These are phyloP conservation scores for Fusarium sacchari DNA, from an alignment of 2,329 filamentous ascomycete species.

Conservation along the genomic window DNA sequence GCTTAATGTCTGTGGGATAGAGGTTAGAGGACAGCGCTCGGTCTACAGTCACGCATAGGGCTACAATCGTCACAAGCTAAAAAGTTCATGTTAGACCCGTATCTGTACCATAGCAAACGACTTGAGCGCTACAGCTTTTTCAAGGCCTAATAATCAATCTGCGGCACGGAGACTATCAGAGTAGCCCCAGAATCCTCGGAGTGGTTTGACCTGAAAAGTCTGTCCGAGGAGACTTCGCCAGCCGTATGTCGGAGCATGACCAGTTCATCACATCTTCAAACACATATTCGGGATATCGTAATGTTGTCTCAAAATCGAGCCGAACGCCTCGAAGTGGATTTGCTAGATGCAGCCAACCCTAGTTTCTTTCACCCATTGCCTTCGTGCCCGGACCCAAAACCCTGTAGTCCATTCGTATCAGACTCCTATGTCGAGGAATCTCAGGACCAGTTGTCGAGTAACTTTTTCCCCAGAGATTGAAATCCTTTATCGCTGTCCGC, in stretches of 20 bases:
- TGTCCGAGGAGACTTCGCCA: slow-evolving; percentile 66
- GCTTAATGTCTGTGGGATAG: too few relatives aligned
- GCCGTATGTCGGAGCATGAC: slow-evolving; percentile 55
- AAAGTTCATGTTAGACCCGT: slow-evolving; percentile 66
- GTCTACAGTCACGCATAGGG: background rate
- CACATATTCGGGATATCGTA: slow-evolving; percentile 42
- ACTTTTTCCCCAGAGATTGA: slow-evolving; percentile 32
- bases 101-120: slow-evolving; percentile 70
- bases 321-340: slow-evolving; percentile 59
- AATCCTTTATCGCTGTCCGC: slow-evolving; percentile 69
- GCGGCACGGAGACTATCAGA: slow-evolving; percentile 67
- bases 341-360: slow-evolving; percentile 58
- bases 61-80: slow-evolving; percentile 14
- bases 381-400: slow-evolving; percentile 51
- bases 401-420: slow-evolving; percentile 42
- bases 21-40: background rate
- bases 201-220: slow-evolving; percentile 48
- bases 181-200: slow-evolving; percentile 67
- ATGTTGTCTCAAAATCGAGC: slow-evolving; percentile 57
- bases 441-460: slow-evolving; percentile 41
- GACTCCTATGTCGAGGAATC: slow-evolving; percentile 40
- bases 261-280: slow-evolving; percentile 45
- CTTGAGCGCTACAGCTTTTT: slow-evolving; percentile 70
- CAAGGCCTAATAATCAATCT: slow-evolving; percentile 68
- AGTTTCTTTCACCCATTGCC: slow-evolving; percentile 52